Conservation (phyloP, 1,284 basidiomycete genomes). For the Tranzscheliella williamsii region DNA sequence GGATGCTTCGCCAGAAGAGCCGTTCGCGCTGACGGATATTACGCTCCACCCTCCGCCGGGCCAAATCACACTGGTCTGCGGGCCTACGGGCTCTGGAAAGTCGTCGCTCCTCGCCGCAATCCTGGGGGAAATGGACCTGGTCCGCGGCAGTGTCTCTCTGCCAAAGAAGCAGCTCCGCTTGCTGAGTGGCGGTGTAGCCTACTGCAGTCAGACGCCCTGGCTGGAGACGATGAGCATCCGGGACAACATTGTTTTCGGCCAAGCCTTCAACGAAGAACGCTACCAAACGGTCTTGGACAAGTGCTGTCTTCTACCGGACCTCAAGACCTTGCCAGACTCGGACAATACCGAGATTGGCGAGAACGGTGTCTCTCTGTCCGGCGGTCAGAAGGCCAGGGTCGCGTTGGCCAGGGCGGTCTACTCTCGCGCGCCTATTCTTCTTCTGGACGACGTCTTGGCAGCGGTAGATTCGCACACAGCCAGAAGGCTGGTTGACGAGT, state of each 20-base stretch:
- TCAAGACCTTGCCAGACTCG: constrained; percentile 74
- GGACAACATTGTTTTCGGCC: constrained; percentile 64
- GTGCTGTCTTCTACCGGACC: constrained; percentile 64
- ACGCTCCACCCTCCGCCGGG: constrained; percentile 37
- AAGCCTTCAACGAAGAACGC: constrained; percentile 65
- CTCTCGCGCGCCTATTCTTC: constrained; percentile 70
- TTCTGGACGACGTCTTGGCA: constrained; percentile 76
- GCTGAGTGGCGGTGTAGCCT: constrained; percentile 66
- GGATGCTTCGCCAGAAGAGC: no score
- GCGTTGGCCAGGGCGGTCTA: constrained; percentile 77
- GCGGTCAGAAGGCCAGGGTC: constrained; percentile 70
- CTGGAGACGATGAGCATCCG: constrained; percentile 80
- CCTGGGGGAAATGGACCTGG: constrained; percentile 56
- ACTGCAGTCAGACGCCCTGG: constrained; percentile 84
- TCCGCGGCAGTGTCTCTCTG: constrained; percentile 28
- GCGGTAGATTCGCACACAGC: constrained; percentile 64
- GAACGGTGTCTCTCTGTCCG: constrained; percentile 65
- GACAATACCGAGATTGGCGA: constrained; percentile 71
- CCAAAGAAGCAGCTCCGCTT: constrained; percentile 40
- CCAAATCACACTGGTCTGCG: constrained; percentile 52
- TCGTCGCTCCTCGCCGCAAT: constrained; percentile 53
- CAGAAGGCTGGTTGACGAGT: constrained; percentile 58
- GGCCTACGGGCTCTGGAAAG: constrained; percentile 59
- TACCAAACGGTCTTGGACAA: constrained; percentile 58
- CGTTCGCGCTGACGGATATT: constrained; percentile 44